These are phyloP conservation scores for Tolypocladium tropicale DNA, from an alignment of 2,329 filamentous ascomycete genomes.

Conservation along the genomic window DNA sequence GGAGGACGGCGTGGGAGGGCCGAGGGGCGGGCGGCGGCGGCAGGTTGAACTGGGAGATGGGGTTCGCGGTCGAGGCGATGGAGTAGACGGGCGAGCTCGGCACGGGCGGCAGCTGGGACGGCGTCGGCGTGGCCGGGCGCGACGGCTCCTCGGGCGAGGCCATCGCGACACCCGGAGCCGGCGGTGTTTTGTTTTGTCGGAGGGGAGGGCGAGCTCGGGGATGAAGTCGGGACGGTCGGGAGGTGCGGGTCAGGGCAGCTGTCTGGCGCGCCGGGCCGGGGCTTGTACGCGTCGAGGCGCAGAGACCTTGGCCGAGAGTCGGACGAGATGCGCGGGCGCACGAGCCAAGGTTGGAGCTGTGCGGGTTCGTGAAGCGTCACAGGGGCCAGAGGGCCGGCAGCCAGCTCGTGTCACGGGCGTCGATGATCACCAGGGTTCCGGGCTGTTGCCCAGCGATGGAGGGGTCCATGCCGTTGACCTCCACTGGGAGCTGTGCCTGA, in stretches of 20 bases:
- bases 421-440: neutral
- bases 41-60: slow-evolving; percentile 46
- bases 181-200: too few species aligned
- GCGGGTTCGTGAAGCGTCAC: neutral
- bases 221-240: neutral
- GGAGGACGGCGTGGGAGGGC: slow-evolving; percentile 48
- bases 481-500: too few species aligned
- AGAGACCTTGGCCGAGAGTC: too few species aligned
- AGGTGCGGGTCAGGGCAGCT: neutral
- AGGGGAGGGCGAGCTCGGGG: neutral
- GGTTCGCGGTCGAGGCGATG: slow-evolving; percentile 52
- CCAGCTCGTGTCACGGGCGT: neutral
- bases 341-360: neutral
- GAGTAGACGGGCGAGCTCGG: slow-evolving; percentile 54
- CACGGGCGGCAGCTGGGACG: slow-evolving; percentile 48
- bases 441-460: neutral
- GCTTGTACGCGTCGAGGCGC: neutral
- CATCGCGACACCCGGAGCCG: slow-evolving; percentile 14
- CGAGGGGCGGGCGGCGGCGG: slow-evolving; percentile 51
- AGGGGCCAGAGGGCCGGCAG: neutral
- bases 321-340: neutral
- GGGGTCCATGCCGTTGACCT: too few species aligned
- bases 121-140: slow-evolving; percentile 37
- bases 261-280: neutral
- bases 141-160: slow-evolving; percentile 17